A percentile compares a stretch with the other conserved stretches of the same genome.
Conservation (phyloP, 192 early-diverging fungal species). For the Podila epicladia region DNA sequence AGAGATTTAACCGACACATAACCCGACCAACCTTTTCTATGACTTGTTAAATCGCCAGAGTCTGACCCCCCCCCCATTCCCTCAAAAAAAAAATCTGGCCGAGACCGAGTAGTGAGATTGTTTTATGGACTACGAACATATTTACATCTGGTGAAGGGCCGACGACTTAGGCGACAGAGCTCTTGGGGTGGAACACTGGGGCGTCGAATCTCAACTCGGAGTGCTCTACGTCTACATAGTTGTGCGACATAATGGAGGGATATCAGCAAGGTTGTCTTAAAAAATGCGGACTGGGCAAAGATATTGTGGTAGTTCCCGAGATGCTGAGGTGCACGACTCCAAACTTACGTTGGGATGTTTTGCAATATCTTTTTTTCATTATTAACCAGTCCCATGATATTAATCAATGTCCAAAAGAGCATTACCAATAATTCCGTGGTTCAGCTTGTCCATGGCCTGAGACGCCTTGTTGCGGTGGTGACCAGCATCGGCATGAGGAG, state of each 20-base stretch:
- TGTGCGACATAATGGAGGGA: background rate
- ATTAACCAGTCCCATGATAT: background rate
- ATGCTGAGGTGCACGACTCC: background rate
- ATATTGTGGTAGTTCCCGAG: background rate
- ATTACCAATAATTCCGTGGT: constrained; percentile 27
- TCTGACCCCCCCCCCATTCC: too few relatives aligned
- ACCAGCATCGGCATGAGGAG: constrained; percentile 32
- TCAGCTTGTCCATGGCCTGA: constrained; percentile 17
- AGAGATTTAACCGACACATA: too few relatives aligned
- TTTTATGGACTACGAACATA: too few relatives aligned
- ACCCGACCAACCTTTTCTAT: too few relatives aligned
- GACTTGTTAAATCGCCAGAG: too few relatives aligned
- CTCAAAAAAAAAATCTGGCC: too few relatives aligned
- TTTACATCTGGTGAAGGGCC: background rate
- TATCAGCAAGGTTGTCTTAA: background rate
- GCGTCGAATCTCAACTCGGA: constrained; percentile 46
- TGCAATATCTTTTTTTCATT: background rate
- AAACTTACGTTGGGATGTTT: constrained; percentile 1
- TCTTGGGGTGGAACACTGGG: constrained; percentile 45
- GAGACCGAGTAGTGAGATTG: too few relatives aligned
- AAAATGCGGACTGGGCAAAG: background rate
- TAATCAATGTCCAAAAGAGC: background rate
- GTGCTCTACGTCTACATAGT: constrained; percentile 30
- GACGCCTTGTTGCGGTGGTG: constrained; percentile 14
- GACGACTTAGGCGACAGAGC: constrained; percentile 10